Percentiles rank a stretch among this genome's conserved stretches.
Conservation (phyloP, 208 protist species). For the Wallacemonas sp. region DNA sequence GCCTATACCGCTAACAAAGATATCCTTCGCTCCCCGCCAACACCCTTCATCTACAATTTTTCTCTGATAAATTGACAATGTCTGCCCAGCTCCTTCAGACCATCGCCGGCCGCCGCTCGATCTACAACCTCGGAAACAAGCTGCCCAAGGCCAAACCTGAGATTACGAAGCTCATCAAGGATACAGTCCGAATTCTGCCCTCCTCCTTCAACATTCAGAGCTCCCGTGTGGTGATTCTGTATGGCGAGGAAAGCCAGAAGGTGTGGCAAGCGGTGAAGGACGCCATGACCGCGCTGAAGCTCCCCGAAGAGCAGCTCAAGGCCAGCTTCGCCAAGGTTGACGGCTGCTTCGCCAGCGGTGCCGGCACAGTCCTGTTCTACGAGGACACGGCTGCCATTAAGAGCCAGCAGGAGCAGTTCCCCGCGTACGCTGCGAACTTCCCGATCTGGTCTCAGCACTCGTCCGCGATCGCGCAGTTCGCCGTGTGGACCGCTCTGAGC, state of each 20-base stretch:
- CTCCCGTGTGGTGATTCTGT: slow-evolving; percentile 51
- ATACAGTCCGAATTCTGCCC: slow-evolving; percentile 34
- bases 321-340: slow-evolving; percentile 38
- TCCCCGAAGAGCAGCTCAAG: slow-evolving; percentile 26
- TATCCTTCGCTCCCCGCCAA: not conserved
- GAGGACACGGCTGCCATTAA: slow-evolving; percentile 42
- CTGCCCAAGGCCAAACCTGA: slow-evolving; percentile 27
- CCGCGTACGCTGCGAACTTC: slow-evolving; percentile 43
- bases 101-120: slow-evolving; percentile 33
- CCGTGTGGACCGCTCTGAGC: slow-evolving; percentile 55
- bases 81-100: slow-evolving; percentile 16
- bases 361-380: slow-evolving; percentile 62
- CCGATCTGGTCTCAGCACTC: slow-evolving; percentile 44
- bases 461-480: slow-evolving; percentile 52
- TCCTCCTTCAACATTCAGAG: slow-evolving; percentile 64
- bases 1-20: not conserved
- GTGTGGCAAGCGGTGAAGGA: slow-evolving; percentile 52
- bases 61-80: not conserved
- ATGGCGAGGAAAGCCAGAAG: slow-evolving; percentile 49
- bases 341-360: slow-evolving; percentile 43
- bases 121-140: slow-evolving; percentile 42
- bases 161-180: slow-evolving; percentile 36
- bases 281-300: slow-evolving; percentile 19
- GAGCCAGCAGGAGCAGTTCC: slow-evolving; percentile 39
- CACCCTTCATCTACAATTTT: not conserved